Conservation (phyloP, 2,329 filamentous ascomycete genomes). For the Colletotrichum sp. region DNA sequence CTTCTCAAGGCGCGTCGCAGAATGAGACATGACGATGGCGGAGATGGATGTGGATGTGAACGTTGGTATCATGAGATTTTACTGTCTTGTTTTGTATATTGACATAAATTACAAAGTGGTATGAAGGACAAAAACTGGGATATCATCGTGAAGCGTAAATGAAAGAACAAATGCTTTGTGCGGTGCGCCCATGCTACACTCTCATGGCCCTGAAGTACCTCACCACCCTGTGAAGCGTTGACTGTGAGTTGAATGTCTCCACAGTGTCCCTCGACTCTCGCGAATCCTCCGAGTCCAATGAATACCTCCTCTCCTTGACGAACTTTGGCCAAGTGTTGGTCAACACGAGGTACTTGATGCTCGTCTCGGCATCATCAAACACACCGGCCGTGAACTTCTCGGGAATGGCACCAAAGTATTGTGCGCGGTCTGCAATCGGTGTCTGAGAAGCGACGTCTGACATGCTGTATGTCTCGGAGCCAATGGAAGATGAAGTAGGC, state of each 20-base stretch:
- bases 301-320: constrained; percentile 23
- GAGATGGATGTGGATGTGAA: neutral
- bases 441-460: neutral
- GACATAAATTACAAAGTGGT: neutral
- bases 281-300: constrained; percentile 18
- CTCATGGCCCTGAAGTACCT: constrained; percentile 12
- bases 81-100: neutral
- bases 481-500: neutral
- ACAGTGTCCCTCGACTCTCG: constrained; percentile 7
- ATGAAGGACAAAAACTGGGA: neutral
- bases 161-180: neutral
- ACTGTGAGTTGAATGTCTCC: constrained; percentile 5
- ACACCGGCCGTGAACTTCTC: constrained; percentile 48
- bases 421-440: neutral
- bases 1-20: neutral
- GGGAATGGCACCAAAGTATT: constrained; percentile 35
- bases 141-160: neutral
- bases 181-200: neutral
- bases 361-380: constrained; percentile 59
- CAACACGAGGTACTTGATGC: constrained; percentile 58
- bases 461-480: neutral
- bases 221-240: neutral
- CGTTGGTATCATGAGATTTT: neutral
- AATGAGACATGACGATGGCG: neutral
- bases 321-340: constrained; percentile 36